These are phyloP conservation scores for Dactylis glomerata DNA, from an alignment of 176 grass and related monocot species.

Conservation along the genomic window DNA sequence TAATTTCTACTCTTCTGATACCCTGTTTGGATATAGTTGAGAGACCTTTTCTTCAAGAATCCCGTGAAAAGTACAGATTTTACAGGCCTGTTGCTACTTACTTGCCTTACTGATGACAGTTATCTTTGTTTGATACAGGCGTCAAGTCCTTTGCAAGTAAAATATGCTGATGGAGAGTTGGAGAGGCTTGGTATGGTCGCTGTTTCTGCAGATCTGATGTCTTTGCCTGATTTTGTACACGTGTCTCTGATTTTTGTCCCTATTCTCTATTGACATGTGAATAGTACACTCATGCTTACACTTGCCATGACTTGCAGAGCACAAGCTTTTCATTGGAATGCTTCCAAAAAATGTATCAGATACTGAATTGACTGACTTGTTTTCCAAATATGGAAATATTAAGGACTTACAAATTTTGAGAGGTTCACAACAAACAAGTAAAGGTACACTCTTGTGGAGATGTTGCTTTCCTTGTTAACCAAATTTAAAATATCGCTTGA, in stretches of 20 bases:
- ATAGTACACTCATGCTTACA: conserved; percentile 21
- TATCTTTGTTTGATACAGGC: conserved; percentile 45
- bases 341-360: conserved; percentile 94
- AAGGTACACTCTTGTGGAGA: conserved; percentile 51
- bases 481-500: conserved; percentile 7
- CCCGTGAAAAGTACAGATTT: conserved; percentile 5
- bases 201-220: conserved; percentile 23
- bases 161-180: conserved; percentile 98
- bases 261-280: not conserved
- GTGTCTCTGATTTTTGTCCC: not conserved
- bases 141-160: conserved; percentile 98
- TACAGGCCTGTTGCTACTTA: conserved; percentile 1
- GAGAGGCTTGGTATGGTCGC: conserved; percentile 84
- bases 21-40: not conserved
- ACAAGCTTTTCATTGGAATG: conserved; percentile 99
- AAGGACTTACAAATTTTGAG: conserved; percentile 97
- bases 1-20: not conserved
- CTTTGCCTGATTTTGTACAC: not conserved
- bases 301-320: conserved; percentile 51
- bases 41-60: not conserved
- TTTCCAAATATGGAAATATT: conserved; percentile 89
- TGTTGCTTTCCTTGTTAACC: conserved; percentile 19
- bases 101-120: not conserved
- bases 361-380: conserved; percentile 65
- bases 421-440: conserved; percentile 93